Base-by-base conservation (phyloP, 768 basidiomycete genomes). In the Leccinum sublutescens region DNA sequence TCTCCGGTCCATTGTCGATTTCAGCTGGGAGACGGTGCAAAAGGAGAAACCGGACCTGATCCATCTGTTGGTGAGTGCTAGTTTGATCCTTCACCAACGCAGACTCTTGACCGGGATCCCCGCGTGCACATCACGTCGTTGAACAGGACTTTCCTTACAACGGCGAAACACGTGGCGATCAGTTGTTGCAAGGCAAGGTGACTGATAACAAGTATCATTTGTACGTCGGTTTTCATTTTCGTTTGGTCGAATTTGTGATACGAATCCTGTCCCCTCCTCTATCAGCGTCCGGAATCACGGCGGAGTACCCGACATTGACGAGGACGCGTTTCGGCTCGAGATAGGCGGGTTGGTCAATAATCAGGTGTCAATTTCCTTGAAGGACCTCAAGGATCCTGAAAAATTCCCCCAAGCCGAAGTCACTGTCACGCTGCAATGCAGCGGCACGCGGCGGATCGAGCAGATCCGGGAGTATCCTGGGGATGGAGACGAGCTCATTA, bases 401-500 rank as follows among this genome's bases (percentile, higher is more conserved):
- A 43, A 43, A 19, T 43, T 43, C n/a, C 40, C 40, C 0, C 82
- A 82, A 70, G 59, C 61, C 3, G 78, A 81, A 63, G 74, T 83
- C 8, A 82, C 82, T 0, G 77, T 82, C 33, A 83, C 82, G n/a
- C 65, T 83, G 17, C 82, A 83, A 64, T 83, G 82, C 68, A 81
- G 78, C 48, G 81, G 83, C 8, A 83, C 81, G 0, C 71, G 83
- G 10, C 79, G 82, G 25, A 75, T 82, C 10, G 80, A 82, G 54
- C 82, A 83, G 64, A 82, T 83, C 54, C 62, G 68, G 38, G 73
- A 80, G 62, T 82, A 83, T 61, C 82, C 82, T 4, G 82, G 81
- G 12, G 82, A 83, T 34, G 82, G 80, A 25, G 81, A 82, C 55
- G 82, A 82, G 59, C 69, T 83, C 25, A 80, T 80, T 60, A 80